These are phyloP conservation scores for Dactylellina leptospora DNA, from an alignment of 2,329 filamentous ascomycete species.

Conservation along the genomic window DNA sequence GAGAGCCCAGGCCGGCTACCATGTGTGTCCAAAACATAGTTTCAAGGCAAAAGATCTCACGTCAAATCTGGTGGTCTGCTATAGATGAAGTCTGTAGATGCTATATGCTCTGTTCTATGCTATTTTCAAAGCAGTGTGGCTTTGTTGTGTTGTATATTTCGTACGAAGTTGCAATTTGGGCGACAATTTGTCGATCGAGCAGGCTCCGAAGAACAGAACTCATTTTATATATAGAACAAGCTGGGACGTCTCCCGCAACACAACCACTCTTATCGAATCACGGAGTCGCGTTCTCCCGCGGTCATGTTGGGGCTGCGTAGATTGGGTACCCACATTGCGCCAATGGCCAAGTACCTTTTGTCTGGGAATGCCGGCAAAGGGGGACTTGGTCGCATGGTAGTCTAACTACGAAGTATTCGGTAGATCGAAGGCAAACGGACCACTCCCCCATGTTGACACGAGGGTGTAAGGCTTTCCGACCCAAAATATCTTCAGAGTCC, in stretches of 20 bases:
- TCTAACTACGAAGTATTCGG: neutral
- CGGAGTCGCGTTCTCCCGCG: conserved; percentile 6
- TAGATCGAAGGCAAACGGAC: conserved; percentile 40
- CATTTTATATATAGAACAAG: conserved; percentile 47
- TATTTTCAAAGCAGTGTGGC: conserved; percentile 47
- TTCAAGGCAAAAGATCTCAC: neutral
- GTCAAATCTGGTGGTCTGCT: conserved; percentile 4
- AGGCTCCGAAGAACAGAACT: conserved; percentile 7
- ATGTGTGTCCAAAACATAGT: neutral
- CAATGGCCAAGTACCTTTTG: conserved; percentile 12
- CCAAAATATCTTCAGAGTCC: conserved; percentile 27
- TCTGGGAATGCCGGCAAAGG: conserved; percentile 6
- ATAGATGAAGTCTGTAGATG: conserved; percentile 14
- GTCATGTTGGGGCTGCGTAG: conserved; percentile 39
- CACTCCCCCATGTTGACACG: conserved; percentile 20
- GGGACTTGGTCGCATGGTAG: conserved; percentile 6
- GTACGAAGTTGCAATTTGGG: conserved; percentile 37
- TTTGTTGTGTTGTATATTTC: conserved; percentile 36
- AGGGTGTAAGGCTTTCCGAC: conserved; percentile 30
- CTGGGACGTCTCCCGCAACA: conserved; percentile 27
- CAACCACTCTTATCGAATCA: conserved; percentile 31
- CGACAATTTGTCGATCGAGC: conserved; percentile 23
- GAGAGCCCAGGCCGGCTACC: conserved; percentile 10
- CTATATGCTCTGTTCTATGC: too few species aligned
- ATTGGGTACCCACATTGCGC: conserved; percentile 10